Conservation (phyloP, 768 basidiomycete species). For the Boletellus ananas region DNA sequence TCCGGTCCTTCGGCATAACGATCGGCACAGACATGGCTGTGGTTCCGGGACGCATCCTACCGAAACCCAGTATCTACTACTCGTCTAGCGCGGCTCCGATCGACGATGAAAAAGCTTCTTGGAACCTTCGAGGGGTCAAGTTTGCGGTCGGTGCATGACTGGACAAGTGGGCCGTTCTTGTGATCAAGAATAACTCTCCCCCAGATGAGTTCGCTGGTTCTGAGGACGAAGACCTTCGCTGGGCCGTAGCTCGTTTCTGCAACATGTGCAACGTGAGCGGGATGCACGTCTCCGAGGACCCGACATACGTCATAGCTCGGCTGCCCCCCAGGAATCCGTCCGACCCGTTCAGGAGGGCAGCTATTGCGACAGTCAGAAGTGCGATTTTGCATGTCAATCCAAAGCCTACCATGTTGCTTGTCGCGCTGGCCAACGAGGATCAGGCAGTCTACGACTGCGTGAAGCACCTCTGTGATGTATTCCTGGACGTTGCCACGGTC, state of each 20-base stretch:
- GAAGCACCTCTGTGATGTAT: slow-evolving; percentile 43
- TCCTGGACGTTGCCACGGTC: slow-evolving; percentile 48
- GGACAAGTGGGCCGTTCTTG: slow-evolving; percentile 59
- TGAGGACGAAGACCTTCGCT: slow-evolving; percentile 35
- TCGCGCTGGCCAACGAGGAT: slow-evolving; percentile 40
- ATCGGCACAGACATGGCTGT: slow-evolving; percentile 42
- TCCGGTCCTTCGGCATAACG: slow-evolving; percentile 37
- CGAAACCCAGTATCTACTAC: slow-evolving; percentile 37
- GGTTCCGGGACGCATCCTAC: slow-evolving; percentile 44
- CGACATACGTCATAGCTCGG: slow-evolving; percentile 34
- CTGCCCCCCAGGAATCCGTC: slow-evolving; percentile 43
- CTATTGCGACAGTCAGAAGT: slow-evolving; percentile 41
- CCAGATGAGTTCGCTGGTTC: slow-evolving; percentile 37
- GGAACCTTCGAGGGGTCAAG: slow-evolving; percentile 46
- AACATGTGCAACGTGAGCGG: slow-evolving; percentile 58
- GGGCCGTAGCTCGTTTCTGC: slow-evolving; percentile 48
- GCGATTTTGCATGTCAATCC: slow-evolving; percentile 29
- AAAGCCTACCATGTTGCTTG: slow-evolving; percentile 39
- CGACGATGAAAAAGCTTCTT: slow-evolving; percentile 37
- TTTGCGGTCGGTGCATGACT: slow-evolving; percentile 54
- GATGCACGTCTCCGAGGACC: slow-evolving; percentile 44
- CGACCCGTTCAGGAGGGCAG: slow-evolving; percentile 48
- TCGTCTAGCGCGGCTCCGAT: slow-evolving; percentile 25
- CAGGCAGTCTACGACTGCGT: slow-evolving; percentile 41
- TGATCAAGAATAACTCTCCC: slow-evolving; percentile 51